These are phyloP conservation scores for Chytridiales sp. DNA, from an alignment of 371 early-diverging fungal species.

Conservation along the genomic window DNA sequence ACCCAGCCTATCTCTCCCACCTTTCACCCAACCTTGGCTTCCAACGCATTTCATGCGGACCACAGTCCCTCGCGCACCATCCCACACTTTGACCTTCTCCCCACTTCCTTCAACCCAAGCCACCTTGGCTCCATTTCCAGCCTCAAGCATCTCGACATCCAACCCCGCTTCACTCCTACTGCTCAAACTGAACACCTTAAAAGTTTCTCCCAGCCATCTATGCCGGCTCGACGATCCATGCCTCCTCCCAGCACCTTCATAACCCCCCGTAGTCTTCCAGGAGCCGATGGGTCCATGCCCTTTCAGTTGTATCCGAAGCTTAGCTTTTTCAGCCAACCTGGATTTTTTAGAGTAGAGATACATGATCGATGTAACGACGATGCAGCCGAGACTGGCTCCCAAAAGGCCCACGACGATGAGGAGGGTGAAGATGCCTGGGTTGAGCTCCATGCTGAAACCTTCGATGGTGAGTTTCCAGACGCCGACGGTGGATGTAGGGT, in stretches of 20 bases:
- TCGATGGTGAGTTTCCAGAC: slow-evolving; percentile 23
- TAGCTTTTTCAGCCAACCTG: not conserved
- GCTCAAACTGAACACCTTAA: no score
- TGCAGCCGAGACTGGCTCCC: not conserved
- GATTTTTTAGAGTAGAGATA: slow-evolving; percentile 1
- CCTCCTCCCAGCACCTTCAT: not conserved
- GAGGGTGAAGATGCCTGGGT: slow-evolving; percentile 16
- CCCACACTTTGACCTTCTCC: no score
- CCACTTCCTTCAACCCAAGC: slow-evolving; percentile 17
- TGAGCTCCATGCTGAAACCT: slow-evolving; percentile 17
- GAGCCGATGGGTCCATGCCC: not conserved
- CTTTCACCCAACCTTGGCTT: no score
- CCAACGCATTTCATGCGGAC: no score
- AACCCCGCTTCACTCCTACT: no score
- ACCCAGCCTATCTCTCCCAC: no score
- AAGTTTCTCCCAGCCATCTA: not conserved
- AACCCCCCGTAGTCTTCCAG: not conserved
- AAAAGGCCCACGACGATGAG: slow-evolving; percentile 13
- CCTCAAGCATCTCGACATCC: slow-evolving; percentile 1
- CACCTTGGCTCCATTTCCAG: not conserved
- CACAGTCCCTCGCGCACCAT: no score
- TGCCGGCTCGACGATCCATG: not conserved
- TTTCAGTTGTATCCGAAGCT: not conserved
- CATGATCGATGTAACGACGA: slow-evolving; percentile 11
- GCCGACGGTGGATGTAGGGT: slow-evolving; percentile 1